Conservation (phyloP, 2,329 filamentous ascomycete species). For the Aureobasidium melanogenum region DNA sequence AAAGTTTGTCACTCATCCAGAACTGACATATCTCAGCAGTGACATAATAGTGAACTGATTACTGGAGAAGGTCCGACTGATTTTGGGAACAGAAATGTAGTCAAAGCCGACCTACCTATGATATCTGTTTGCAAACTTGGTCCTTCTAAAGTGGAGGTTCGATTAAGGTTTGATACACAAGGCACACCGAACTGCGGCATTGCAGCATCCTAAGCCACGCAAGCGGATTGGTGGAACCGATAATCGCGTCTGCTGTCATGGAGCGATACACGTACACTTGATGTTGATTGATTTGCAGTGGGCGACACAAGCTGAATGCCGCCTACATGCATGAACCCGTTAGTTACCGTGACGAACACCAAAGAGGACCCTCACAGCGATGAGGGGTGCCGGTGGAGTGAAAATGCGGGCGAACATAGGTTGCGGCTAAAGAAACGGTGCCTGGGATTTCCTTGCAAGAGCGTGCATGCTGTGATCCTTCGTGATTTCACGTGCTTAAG, state of each 20-base stretch:
- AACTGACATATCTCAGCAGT: too few species aligned
- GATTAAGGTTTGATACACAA: background rate
- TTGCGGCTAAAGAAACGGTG: background rate
- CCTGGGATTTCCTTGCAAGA: background rate
- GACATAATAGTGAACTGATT: too few species aligned
- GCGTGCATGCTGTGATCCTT: background rate
- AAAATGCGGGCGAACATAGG: background rate
- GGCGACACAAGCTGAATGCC: background rate
- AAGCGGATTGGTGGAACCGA: background rate
- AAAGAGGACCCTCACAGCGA: background rate
- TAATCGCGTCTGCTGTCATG: background rate
- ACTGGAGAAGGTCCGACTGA: too few species aligned
- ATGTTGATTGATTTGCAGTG: background rate
- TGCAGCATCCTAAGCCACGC: background rate
- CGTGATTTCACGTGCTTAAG: background rate
- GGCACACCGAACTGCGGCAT: background rate
- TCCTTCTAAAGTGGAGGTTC: too few species aligned
- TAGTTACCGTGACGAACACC: background rate
- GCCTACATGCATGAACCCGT: background rate
- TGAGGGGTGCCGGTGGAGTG: background rate
- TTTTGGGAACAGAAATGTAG: too few species aligned
- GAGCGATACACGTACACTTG: background rate
- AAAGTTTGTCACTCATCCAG: too few species aligned
- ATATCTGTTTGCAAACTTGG: too few species aligned
- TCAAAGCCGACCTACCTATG: too few species aligned